Evolutionary conservation across 768 basidiomycete genomes (phyloP).

Genomic region (Tricholoma bakamatsutake): DNA sequence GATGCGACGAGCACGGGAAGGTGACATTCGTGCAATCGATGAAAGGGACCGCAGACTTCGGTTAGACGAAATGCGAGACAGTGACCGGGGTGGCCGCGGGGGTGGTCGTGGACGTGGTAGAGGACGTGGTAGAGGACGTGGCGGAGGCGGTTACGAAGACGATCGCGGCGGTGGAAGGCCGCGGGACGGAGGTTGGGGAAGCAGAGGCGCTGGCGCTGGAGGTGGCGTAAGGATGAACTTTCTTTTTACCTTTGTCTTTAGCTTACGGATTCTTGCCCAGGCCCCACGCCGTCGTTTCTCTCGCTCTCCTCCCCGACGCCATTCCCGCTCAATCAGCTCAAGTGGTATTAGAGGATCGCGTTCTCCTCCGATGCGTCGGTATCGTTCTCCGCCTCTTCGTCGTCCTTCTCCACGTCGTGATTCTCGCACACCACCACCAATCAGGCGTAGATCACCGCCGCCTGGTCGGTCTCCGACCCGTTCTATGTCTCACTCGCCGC

Average conservation of each 20-base stretch:
- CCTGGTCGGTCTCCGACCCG: slow-evolving; percentile 43
- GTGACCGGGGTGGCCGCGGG: slow-evolving; percentile 46
- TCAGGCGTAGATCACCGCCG: slow-evolving; percentile 25
- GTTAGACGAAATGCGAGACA: slow-evolving; percentile 63
- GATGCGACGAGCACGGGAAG: slow-evolving; percentile 64
- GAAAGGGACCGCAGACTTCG: slow-evolving; percentile 66
- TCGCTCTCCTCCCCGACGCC: slow-evolving; percentile 43
- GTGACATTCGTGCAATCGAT: slow-evolving; percentile 58
- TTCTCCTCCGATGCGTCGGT: slow-evolving; percentile 33
- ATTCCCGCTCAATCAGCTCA: slow-evolving; percentile 32
- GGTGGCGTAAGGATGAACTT: slow-evolving; percentile 24
- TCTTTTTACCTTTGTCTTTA: slow-evolving; percentile 5
- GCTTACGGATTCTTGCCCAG: slow-evolving; percentile 20
- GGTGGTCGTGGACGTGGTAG: slow-evolving; percentile 49
- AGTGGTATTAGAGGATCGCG: slow-evolving; percentile 28
- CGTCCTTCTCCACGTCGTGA: slow-evolving; percentile 35
- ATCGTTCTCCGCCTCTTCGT: slow-evolving; percentile 39
- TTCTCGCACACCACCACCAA: slow-evolving; percentile 31
- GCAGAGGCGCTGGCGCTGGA: slow-evolving; percentile 49
- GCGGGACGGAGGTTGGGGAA: slow-evolving; percentile 66
- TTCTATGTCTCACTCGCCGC: slow-evolving; percentile 37
- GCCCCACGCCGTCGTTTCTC: slow-evolving; percentile 41
- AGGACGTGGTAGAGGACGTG: slow-evolving; percentile 50
- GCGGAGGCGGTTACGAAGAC: slow-evolving; percentile 41
- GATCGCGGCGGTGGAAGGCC: slow-evolving; percentile 47